Evolutionary conservation across 768 basidiomycete species (phyloP).

Genomic region (Zangia roseola): DNA sequence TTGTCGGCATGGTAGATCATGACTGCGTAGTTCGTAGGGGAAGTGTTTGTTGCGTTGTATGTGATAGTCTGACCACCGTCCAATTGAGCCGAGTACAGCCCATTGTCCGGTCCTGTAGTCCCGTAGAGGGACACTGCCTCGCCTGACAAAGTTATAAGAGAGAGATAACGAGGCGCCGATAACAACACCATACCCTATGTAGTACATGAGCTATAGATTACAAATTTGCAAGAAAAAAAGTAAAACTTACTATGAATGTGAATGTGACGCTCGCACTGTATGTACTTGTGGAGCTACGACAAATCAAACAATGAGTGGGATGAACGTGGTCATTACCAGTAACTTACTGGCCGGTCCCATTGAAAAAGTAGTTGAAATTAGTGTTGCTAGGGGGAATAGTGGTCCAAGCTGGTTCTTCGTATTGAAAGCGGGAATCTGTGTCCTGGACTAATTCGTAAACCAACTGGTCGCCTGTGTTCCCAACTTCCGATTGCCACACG

Average conservation of each 20-base stretch:
- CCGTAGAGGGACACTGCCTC: conserved; percentile 46
- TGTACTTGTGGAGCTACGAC: conserved; percentile 34
- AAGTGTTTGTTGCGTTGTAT: conserved; percentile 20
- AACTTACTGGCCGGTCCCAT: conserved; percentile 43
- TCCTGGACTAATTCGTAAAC: conserved; percentile 30
- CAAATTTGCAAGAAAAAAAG: neutral
- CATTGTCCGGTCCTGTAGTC: conserved; percentile 36
- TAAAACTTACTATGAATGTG: conserved; percentile 38
- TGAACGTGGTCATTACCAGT: neutral
- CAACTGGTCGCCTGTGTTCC: conserved; percentile 13
- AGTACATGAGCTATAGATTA: conserved; percentile 4
- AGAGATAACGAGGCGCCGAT: neutral
- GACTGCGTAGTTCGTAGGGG: conserved; percentile 26
- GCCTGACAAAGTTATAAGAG: conserved; percentile 27
- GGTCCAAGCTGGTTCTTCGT: conserved; percentile 38
- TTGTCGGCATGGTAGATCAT: conserved; percentile 36
- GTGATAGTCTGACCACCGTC: conserved; percentile 30
- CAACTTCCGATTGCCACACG: conserved; percentile 29
- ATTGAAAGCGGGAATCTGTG: conserved; percentile 39
- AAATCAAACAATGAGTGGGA: neutral
- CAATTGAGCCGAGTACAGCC: conserved; percentile 36
- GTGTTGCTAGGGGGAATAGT: conserved; percentile 27
- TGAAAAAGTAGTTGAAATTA: conserved; percentile 38
- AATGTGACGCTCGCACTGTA: conserved; percentile 36
- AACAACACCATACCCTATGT: conserved; percentile 19